Base-by-base conservation (phyloP, 2,329 filamentous ascomycete species). In the Kalmusia sp. region DNA sequence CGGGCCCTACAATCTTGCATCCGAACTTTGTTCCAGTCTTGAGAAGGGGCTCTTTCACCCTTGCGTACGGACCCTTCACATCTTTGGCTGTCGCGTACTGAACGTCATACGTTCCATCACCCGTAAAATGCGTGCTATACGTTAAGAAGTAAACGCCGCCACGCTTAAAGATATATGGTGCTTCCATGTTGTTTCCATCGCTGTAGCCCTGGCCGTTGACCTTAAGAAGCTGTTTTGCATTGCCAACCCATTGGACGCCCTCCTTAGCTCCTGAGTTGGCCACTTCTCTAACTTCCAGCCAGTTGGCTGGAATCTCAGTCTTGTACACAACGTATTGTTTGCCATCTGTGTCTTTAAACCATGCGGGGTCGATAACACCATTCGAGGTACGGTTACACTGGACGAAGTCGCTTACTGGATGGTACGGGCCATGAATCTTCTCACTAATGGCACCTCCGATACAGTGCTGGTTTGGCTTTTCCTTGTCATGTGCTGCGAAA, bases 311-410 rank as follows among this genome's bases (percentile, higher is more conserved):
- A 19, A 40, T 40, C 27, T 50, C 47, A 2, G 47, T 50, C 28
- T 50, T 50, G 37, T 50, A 50, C 2, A 43, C 47, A 19, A 50
- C 17, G 37, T 50, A 50, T 24, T 50, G 35, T 6, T 34, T 40
- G 25, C 21, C 28, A 22, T 40, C 34, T 5, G 38, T 24, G 38
- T 50, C 47, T 43, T 43, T 50, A 27, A 41, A 50, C 47, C 47
- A 50, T 15, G 47, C 34, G 12, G 47, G 47, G 27, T 43, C 47
- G 30, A 50, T 50, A 37, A 50, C 47, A 27, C 47, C 47, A 15
- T 24, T 43, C 2, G 40, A 6, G 37, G 47, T 41, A 15, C 35
- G 35, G 30, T 50, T 50, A 14, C 47, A 50, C n/a, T 50, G 37
- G 28, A 19, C 8, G 30, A 50, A 50, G 24, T 40, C 35, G 47